Evolutionary conservation across 176 grass and related monocot species (phyloP).

Genomic region (Oryza glaberrima): DNA sequence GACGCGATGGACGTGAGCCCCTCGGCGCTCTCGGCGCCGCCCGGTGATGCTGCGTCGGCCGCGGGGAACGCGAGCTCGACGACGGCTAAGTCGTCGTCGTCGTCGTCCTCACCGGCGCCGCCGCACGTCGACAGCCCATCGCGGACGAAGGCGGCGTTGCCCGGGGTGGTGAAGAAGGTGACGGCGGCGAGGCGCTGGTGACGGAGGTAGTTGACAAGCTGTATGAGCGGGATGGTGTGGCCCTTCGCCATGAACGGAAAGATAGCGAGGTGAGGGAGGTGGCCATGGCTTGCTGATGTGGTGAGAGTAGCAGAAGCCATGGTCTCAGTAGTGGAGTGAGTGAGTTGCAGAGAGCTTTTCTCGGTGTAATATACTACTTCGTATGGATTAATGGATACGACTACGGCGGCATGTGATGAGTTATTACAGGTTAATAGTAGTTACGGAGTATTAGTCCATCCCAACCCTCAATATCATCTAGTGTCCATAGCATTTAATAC

Average conservation of each 20-base stretch:
- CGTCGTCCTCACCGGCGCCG: neutral
- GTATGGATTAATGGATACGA: neutral
- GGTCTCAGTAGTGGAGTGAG: neutral
- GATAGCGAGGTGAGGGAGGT: constrained; percentile 54
- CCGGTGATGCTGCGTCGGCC: neutral
- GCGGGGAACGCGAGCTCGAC: constrained; percentile 57
- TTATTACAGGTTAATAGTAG: too few species aligned
- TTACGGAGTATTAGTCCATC: too few species aligned
- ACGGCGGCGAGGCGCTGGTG: constrained; percentile 50
- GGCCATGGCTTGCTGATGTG: neutral
- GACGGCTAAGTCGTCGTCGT: constrained; percentile 29
- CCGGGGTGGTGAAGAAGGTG: constrained; percentile 68
- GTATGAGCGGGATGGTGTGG: constrained; percentile 68
- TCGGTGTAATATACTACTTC: neutral
- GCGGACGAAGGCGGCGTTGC: constrained; percentile 58
- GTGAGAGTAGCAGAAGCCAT: constrained; percentile 12
- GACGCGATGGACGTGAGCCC: constrained; percentile 46
- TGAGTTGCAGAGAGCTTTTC: neutral
- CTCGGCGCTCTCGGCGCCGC: constrained; percentile 62
- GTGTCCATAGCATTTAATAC: too few species aligned
- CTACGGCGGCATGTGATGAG: neutral
- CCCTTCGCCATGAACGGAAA: constrained; percentile 75
- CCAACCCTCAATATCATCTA: too few species aligned
- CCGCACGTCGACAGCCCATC: constrained; percentile 26
- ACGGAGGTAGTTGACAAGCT: constrained; percentile 54